Base-by-base conservation (phyloP, 129 eudicot genomes). In the sunflower (Helianthus annuus) region DNA sequence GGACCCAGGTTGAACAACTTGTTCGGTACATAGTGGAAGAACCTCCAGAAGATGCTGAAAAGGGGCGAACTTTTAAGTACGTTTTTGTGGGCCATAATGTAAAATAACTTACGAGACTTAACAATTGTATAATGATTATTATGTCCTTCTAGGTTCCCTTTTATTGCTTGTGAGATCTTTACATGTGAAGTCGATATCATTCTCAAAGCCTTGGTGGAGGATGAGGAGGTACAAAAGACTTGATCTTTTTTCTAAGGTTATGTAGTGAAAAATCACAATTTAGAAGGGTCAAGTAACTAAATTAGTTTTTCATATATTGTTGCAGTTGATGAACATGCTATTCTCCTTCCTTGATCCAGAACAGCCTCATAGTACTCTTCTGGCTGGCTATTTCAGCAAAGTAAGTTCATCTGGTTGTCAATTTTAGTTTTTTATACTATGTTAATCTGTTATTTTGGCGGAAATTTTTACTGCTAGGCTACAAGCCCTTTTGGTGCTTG, bases 301-400 rank as follows among this genome's bases (percentile, higher is more conserved):
- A 12, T 74, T 74, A 71, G 17, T 34, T 66, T 34, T 58, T 70
- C 58, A 4, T 58, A 4, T 79, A 38, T 71, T 44, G 46, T 76
- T 80, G 65, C 86, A 94, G 98, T 81, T 94, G 80, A 87, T 90
- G 98, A 79, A 90, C 79, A 68, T 83, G 84, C 79, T 94, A 38
- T 90, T 94, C 89, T 94, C 97, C 76, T 94, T 87, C 73, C 75
- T 94, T 83, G 96, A 90, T 39, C 92, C 98, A 56, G 88, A 75
- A 16, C 93, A 75, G 63, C 75, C 89, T 45, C 98, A 88, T 71
- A 88, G 96, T 78, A 73, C 97, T 49, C 79, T 80, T 15, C 76
- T 90, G 74, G 97, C 98, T 15, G 98, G 98, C 61, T 94, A 94
- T 85, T 94, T 94, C 76, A 94, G 98, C 78, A 94, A 94, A 93